These are phyloP conservation scores for Russula earlei DNA, from an alignment of 768 basidiomycete genomes.

Conservation along the genomic window DNA sequence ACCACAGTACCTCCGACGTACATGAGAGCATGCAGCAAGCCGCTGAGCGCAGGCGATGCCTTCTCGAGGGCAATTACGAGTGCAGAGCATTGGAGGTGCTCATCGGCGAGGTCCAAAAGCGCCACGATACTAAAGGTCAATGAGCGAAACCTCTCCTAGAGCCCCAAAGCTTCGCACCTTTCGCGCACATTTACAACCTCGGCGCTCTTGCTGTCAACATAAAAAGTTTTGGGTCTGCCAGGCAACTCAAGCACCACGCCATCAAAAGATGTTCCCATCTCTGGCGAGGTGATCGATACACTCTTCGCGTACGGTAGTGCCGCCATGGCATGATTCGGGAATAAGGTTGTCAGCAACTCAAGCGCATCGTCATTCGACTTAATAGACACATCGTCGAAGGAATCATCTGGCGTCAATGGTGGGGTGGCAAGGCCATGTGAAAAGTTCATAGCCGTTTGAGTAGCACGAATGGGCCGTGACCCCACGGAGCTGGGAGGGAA, in stretches of 20 bases:
- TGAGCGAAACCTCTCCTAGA: background rate
- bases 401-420: conserved; percentile 69
- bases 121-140: conserved; percentile 57
- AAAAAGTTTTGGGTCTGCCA: conserved; percentile 63
- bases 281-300: conserved; percentile 62
- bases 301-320: conserved; percentile 67
- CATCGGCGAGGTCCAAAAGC: conserved; percentile 80
- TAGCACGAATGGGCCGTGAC: conserved; percentile 23
- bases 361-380: conserved; percentile 54
- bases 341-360: conserved; percentile 69
- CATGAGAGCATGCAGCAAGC: conserved; percentile 81
- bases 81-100: conserved; percentile 66
- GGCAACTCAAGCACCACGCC: conserved; percentile 72
- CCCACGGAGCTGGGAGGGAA: conserved; percentile 9
- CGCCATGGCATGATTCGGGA: conserved; percentile 60
- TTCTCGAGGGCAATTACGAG: conserved; percentile 76
- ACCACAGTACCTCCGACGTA: conserved; percentile 85
- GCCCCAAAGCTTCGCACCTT: conserved; percentile 40
- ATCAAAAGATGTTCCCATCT: conserved; percentile 60
- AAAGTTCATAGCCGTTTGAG: conserved; percentile 10
- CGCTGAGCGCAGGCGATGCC: conserved; percentile 57
- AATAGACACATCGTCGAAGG: conserved; percentile 32
- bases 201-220: conserved; percentile 78
- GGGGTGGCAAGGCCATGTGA: conserved; percentile 49
- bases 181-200: conserved; percentile 72